phyloP scores from a whole-genome alignment of 306 rosid species.

The Benincasa hispida region DNA sequence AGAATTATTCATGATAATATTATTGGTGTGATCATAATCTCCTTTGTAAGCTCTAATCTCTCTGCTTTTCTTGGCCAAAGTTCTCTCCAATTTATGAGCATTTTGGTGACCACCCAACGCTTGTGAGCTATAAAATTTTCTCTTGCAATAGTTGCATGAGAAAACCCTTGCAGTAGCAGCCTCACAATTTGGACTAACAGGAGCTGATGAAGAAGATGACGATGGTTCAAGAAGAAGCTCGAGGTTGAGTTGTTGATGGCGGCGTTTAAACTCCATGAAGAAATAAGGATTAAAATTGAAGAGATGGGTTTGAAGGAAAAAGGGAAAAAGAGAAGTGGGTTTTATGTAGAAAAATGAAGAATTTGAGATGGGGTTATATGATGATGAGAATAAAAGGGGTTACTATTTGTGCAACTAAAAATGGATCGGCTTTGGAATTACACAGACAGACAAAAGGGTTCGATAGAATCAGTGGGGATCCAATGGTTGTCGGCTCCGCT shows the following conservation, averaged over 20 bases:
- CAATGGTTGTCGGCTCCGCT: slow-evolving; percentile 67
- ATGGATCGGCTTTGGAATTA: slow-evolving; percentile 12
- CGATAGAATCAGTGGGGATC: slow-evolving; percentile 66
- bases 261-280: slow-evolving; percentile 41
- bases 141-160: slow-evolving; percentile 85
- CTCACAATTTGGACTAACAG: slow-evolving; percentile 21
- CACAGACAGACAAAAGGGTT: slow-evolving; percentile 32
- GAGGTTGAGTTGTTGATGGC: slow-evolving; percentile 24
- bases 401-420: slow-evolving; percentile 33
- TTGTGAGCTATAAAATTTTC: slow-evolving; percentile 76
- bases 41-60: slow-evolving; percentile 18
- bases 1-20: background rate
- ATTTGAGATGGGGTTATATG: slow-evolving; percentile 10
- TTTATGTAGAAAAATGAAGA: background rate
- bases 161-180: slow-evolving; percentile 24
- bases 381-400: slow-evolving; percentile 22
- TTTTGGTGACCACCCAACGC: slow-evolving; percentile 92
- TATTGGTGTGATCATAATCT: background rate
- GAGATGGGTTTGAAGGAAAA: background rate
- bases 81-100: slow-evolving; percentile 83
- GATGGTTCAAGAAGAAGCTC: slow-evolving; percentile 58
- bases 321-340: background rate
- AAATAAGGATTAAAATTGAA: background rate
- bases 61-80: slow-evolving; percentile 78
- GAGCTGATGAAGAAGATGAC: slow-evolving; percentile 26